Percentiles rank a stretch among this genome's conserved stretches.
phyloP scores from a whole-genome alignment of 2,329 filamentous ascomycete species.

The Fusarium veterinarium region DNA sequence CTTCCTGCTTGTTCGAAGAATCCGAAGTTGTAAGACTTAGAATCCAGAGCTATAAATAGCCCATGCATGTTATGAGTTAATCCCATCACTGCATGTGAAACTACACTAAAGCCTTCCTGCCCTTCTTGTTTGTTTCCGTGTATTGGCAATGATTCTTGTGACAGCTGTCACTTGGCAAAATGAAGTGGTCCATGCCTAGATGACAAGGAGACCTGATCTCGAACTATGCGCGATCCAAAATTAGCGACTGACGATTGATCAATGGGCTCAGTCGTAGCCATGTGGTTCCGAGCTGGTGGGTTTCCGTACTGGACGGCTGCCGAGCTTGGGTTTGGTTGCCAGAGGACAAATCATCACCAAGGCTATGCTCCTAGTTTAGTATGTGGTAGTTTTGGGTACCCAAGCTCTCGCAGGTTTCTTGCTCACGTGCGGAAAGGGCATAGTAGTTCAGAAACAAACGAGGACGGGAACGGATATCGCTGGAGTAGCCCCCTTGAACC shows the following conservation, averaged over 20 bases:
- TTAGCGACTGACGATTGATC: constrained; percentile 12
- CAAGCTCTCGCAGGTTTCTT: not conserved
- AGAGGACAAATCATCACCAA: not conserved
- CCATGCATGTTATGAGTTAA: constrained; percentile 2
- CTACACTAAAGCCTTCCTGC: constrained; percentile 8
- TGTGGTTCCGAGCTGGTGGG: constrained; percentile 7
- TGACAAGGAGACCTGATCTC: not conserved
- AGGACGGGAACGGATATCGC: constrained; percentile 5
- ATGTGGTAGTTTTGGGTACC: not conserved
- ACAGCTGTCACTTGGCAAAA: constrained; percentile 18
- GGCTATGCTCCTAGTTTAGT: constrained; percentile 1
- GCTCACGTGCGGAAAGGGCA: not conserved
- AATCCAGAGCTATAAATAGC: constrained; percentile 1
- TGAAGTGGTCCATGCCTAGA: constrained; percentile 8
- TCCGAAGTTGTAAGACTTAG: not conserved
- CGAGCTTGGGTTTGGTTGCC: constrained; percentile 1
- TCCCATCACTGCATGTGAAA: constrained; percentile 5
- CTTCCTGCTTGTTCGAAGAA: not conserved
- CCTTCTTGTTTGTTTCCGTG: constrained; percentile 17
- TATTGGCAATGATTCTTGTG: not conserved
- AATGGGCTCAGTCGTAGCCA: constrained; percentile 2
- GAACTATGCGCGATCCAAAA: constrained; percentile 1
- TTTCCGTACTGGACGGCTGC: constrained; percentile 17
- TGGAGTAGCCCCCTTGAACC: constrained; percentile 3
- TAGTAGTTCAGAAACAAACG: not conserved